Evolutionary conservation across 805 yeast species (phyloP).

Genomic region (Candida ascalaphidarum): DNA sequence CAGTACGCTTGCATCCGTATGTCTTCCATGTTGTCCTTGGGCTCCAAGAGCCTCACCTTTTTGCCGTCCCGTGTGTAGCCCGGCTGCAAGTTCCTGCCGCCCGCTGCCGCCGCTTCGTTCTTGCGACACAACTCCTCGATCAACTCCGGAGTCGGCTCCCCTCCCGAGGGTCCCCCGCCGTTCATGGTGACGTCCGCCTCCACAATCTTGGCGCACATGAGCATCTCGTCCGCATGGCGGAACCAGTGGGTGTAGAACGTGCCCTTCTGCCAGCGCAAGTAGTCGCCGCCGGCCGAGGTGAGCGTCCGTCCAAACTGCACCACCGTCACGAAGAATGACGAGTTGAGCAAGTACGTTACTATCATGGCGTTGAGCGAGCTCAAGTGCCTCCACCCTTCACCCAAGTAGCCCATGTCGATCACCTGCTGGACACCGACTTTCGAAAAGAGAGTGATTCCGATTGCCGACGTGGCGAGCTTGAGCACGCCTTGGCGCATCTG

Average conservation of each 20-base stretch:
- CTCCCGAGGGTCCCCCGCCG: constrained; percentile 22
- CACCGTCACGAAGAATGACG: constrained; percentile 31
- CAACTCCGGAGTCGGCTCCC: constrained; percentile 20
- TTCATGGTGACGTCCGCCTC: constrained; percentile 54
- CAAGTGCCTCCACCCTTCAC: constrained; percentile 26
- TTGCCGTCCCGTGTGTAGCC: constrained; percentile 30
- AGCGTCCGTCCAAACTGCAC: constrained; percentile 33
- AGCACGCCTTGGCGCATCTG: constrained; percentile 19
- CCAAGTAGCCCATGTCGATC: constrained; percentile 31
- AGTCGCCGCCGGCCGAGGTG: constrained; percentile 41
- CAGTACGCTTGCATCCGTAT: constrained; percentile 71
- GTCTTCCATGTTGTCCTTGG: constrained; percentile 41
- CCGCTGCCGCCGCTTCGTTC: constrained; percentile 9
- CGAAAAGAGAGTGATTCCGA: constrained; percentile 25
- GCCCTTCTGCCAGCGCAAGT: constrained; percentile 56
- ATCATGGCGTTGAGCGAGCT: constrained; percentile 40
- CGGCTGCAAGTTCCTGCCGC: constrained; percentile 20
- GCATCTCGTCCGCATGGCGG: constrained; percentile 58
- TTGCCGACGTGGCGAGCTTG: constrained; percentile 22
- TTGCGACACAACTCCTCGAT: constrained; percentile 29
- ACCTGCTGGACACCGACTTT: constrained; percentile 34
- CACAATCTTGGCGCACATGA: constrained; percentile 55
- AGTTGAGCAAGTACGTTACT: constrained; percentile 30
- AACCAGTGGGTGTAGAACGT: constrained; percentile 58
- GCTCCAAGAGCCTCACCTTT: constrained; percentile 28